phyloP scores from a whole-genome alignment of 345 rosid species.

The Murraya koenigii region DNA sequence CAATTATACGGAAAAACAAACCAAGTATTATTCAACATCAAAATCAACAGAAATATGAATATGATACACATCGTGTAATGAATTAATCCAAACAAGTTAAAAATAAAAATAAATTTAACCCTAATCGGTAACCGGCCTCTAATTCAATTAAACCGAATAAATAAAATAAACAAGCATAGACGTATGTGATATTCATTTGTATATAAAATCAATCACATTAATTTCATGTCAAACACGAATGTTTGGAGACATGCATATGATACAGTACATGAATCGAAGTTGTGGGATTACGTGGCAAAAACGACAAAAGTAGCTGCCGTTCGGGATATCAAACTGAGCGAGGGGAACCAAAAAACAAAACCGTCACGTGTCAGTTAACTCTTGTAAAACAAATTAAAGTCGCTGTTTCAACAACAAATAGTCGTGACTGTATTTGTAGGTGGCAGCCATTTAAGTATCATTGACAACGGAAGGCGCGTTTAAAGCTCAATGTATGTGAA shows the following conservation, averaged over 20 bases:
- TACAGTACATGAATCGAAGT: not conserved
- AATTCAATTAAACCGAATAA: too few species aligned
- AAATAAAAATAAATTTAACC: too few species aligned
- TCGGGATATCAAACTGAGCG: not conserved
- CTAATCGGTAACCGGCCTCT: too few species aligned
- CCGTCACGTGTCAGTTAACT: not conserved
- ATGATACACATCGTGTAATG: too few species aligned
- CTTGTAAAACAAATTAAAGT: not conserved
- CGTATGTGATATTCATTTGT: too few species aligned
- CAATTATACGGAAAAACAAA: too few species aligned
- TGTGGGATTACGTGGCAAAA: not conserved
- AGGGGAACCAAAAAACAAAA: not conserved
- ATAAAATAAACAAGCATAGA: too few species aligned
- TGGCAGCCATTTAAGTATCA: not conserved
- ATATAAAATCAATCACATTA: not conserved
- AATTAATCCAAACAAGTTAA: too few species aligned
- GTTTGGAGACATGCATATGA: not conserved
- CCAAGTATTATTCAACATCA: too few species aligned
- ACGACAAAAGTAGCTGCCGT: not conserved
- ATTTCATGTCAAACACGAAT: not conserved
- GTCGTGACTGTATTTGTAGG: not conserved
- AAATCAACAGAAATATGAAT: too few species aligned
- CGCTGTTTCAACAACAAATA: not conserved
- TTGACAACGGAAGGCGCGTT: not conserved
- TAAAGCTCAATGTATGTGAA: not conserved